These are phyloP conservation scores for Starmerella davenportii DNA, from an alignment of 805 yeast species.

Conservation along the genomic window DNA sequence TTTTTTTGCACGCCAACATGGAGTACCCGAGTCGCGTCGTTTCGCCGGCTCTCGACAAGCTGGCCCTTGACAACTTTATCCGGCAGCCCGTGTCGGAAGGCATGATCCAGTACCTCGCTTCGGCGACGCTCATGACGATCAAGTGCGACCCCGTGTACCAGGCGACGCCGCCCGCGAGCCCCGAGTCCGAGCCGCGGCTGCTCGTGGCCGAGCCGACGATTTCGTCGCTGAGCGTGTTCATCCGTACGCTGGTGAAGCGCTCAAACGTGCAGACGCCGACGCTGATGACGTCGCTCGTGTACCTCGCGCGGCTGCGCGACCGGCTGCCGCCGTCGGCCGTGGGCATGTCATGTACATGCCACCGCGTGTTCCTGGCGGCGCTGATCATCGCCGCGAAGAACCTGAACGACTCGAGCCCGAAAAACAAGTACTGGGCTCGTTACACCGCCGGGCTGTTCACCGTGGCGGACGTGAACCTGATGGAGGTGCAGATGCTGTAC, in stretches of 20 bases:
- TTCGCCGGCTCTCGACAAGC: constrained; percentile 15
- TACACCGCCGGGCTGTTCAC: constrained; percentile 75
- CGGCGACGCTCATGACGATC: constrained; percentile 26
- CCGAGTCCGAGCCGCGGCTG: background rate
- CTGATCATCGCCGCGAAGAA: constrained; percentile 82
- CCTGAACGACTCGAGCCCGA: constrained; percentile 82
- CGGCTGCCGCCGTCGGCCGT: constrained; percentile 72
- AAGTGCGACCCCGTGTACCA: constrained; percentile 21
- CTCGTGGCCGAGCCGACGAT: constrained; percentile 18
- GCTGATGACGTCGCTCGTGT: constrained; percentile 78
- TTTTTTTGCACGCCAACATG: no score
- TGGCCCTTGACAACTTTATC: constrained; percentile 27
- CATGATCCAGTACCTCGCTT: constrained; percentile 28
- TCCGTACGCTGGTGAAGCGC: constrained; percentile 49
- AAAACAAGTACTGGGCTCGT: constrained; percentile 89
- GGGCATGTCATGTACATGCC: constrained; percentile 81
- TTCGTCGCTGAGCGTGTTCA: constrained; percentile 32
- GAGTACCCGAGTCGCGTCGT: no score
- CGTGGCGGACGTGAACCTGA: constrained; percentile 66
- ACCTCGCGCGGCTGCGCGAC: constrained; percentile 56
- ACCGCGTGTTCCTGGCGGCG: constrained; percentile 78
- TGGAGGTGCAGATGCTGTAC: constrained; percentile 72
- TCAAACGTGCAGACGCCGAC: constrained; percentile 93
- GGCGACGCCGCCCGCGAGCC: constrained; percentile 14
- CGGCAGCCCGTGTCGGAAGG: constrained; percentile 26